Conservation (phyloP, 169 alveolate species). For the Eimeria maxima region DNA sequence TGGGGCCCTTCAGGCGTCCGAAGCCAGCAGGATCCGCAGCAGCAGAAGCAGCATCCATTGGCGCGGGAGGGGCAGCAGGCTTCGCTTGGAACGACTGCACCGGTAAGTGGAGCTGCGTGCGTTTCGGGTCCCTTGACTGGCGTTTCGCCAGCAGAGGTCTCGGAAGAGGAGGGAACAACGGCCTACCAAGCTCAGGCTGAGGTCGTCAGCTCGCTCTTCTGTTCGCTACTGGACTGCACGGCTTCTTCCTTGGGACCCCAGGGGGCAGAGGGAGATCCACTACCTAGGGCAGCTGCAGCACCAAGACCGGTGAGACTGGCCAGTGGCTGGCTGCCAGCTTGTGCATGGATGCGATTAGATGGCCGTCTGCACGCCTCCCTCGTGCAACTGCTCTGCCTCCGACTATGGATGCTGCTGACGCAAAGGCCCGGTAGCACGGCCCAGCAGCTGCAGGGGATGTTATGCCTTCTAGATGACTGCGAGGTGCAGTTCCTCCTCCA, state of each 20-base stretch:
- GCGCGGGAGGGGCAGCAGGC: neutral
- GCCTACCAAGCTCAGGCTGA: neutral
- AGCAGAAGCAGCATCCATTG: neutral
- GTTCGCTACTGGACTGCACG: constrained; percentile 7
- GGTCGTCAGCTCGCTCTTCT: neutral
- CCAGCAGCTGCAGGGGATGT: constrained; percentile 69
- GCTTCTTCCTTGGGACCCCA: neutral
- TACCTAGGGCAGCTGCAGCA: neutral
- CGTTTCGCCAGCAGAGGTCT: neutral
- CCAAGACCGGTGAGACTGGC: neutral
- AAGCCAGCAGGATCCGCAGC: constrained; percentile 8
- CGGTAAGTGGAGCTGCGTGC: neutral
- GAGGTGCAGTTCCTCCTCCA: constrained; percentile 67
- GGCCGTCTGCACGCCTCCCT: constrained; percentile 77
- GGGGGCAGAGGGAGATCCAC: neutral
- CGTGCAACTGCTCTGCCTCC: constrained; percentile 68
- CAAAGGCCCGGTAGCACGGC: constrained; percentile 80
- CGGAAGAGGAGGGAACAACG: neutral
- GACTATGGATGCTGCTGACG: constrained; percentile 61
- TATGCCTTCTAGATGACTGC: constrained; percentile 67
- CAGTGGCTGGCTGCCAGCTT: constrained; percentile 12
- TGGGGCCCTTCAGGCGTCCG: constrained; percentile 48
- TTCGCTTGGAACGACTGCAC: neutral
- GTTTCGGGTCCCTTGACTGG: neutral
- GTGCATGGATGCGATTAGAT: constrained; percentile 80